phyloP scores from a whole-genome alignment of 1,139 yeast species.

The Candida sp. region DNA sequence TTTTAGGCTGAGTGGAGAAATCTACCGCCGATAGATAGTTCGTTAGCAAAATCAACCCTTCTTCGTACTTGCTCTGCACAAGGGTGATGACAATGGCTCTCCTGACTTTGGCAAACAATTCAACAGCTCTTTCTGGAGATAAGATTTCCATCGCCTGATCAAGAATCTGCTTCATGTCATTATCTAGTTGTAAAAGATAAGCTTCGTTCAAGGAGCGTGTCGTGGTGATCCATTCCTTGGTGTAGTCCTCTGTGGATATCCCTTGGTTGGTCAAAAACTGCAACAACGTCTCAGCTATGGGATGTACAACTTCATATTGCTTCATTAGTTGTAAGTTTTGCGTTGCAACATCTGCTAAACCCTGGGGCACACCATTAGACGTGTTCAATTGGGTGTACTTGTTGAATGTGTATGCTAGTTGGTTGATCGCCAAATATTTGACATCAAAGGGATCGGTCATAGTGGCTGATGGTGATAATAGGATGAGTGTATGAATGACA shows the following conservation, averaged over 20 bases:
- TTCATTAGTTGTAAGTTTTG: slow-evolving; percentile 22
- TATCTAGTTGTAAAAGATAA: slow-evolving; percentile 1
- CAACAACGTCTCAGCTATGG: slow-evolving; percentile 15
- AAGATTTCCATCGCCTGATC: slow-evolving; percentile 3
- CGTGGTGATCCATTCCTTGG: slow-evolving; percentile 5
- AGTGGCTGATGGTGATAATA: background rate
- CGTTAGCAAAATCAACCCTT: slow-evolving; percentile 22
- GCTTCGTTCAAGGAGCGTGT: slow-evolving; percentile 1
- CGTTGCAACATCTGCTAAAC: slow-evolving; percentile 6
- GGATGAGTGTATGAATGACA: background rate
- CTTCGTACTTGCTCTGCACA: slow-evolving; percentile 24
- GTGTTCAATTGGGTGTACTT: slow-evolving; percentile 13
- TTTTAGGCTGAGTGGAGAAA: slow-evolving; percentile 28
- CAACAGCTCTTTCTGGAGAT: background rate
- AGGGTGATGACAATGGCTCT: slow-evolving; percentile 14
- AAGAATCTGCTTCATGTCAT: slow-evolving; percentile 3
- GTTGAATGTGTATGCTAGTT: slow-evolving; percentile 15
- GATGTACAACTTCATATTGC: slow-evolving; percentile 22
- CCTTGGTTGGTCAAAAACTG: slow-evolving; percentile 10
- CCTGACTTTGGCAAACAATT: slow-evolving; percentile 13
- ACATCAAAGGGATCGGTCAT: slow-evolving; percentile 11
- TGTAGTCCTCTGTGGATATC: background rate
- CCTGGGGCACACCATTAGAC: background rate
- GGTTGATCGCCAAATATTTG: slow-evolving; percentile 14
- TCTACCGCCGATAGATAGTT: slow-evolving; percentile 22